A percentile compares a stretch with the other conserved stretches of the same genome.
Evolutionary conservation across 495 filamentous ascomycete species (phyloP).

Genomic region (Thozetella sp.): DNA sequence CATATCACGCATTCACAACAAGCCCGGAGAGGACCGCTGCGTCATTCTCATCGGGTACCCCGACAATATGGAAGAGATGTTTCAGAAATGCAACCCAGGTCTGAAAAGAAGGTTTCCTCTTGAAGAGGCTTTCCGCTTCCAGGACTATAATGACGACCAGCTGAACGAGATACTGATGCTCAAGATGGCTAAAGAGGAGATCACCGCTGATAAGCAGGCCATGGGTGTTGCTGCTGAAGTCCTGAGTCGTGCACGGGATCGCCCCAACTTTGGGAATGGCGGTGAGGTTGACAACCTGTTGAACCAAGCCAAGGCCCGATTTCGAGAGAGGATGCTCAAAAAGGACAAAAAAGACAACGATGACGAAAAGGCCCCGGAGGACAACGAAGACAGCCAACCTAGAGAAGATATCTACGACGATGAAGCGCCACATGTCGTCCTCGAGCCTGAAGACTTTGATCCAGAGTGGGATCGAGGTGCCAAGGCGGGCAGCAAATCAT

Average conservation of each 20-base stretch:
- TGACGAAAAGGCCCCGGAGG: not conserved
- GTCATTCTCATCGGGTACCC: slow-evolving; percentile 74
- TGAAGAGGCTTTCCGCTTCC: slow-evolving; percentile 62
- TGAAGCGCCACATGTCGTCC: slow-evolving; percentile 12
- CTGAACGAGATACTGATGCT: slow-evolving; percentile 56
- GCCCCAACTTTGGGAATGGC: slow-evolving; percentile 58
- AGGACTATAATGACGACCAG: slow-evolving; percentile 62
- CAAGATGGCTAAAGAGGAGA: slow-evolving; percentile 45
- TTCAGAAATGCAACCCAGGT: slow-evolving; percentile 75
- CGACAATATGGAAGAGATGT: slow-evolving; percentile 70
- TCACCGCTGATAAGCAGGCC: slow-evolving; percentile 37
- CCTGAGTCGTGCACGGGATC: slow-evolving; percentile 45
- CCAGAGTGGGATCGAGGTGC: slow-evolving; percentile 57
- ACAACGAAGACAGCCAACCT: not conserved
- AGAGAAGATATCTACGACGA: not conserved
- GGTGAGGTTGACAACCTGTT: slow-evolving; percentile 66
- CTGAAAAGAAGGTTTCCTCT: slow-evolving; percentile 67
- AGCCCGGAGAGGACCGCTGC: slow-evolving; percentile 72
- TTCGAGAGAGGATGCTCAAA: slow-evolving; percentile 50
- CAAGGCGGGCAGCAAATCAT: slow-evolving; percentile 43
- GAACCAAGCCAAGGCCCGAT: slow-evolving; percentile 53
- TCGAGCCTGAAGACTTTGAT: slow-evolving; percentile 69
- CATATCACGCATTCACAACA: slow-evolving; percentile 72
- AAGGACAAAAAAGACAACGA: not conserved
- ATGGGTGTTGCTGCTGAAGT: slow-evolving; percentile 43